Base-by-base conservation (phyloP, 139 green algal genomes). In the Nannochloris sp. region DNA sequence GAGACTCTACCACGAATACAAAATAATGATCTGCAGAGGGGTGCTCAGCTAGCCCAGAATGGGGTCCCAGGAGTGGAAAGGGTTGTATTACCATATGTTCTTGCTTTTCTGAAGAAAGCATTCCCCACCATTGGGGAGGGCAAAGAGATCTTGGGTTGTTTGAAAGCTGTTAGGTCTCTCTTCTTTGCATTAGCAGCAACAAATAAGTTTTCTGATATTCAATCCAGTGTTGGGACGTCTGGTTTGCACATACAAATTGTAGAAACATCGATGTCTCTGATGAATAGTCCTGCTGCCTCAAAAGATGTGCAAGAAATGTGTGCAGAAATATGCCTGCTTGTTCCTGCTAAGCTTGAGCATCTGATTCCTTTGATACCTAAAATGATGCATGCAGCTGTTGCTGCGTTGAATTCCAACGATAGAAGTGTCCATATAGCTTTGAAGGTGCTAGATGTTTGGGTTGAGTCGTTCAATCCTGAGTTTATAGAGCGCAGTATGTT, bases 391-490 rank as follows among this genome's bases (percentile, higher is more conserved):
- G 89, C 91, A 10, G 68, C 95, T n/a, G 72, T 90, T 9, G 54
- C 71, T 37, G 88, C 89, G 1, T 72, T 96, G 14, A 78, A 80
- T 55, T 75, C 75, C 18, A 48, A 60, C n/a, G 71, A 85, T 15
- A 67, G 79, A 7, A 69, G 81, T 36, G 62, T 81, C n/a, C 44
- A 65, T 36, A 62, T 85, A 43, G 84, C 72, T 8, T 70, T 93
- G 48, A 66, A 69, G 29, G 94, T 87, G 12, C 76, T 96, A 16
- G 90, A 96, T 74, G 81, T 90, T 31, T 97, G 91, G 91, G 79
- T 95, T 14, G 91, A 97, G 68, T 85, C 69, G 16, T 78, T 97
- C 7, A 96, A 93, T 74, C 90, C 90, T 4, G 90, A 97, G 66
- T 97, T 95, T 70, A 78, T 97, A 36, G 92, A 97, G 73, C 78